Conservation (phyloP, 2,329 filamentous ascomycete genomes). For the Chalara sp. region DNA sequence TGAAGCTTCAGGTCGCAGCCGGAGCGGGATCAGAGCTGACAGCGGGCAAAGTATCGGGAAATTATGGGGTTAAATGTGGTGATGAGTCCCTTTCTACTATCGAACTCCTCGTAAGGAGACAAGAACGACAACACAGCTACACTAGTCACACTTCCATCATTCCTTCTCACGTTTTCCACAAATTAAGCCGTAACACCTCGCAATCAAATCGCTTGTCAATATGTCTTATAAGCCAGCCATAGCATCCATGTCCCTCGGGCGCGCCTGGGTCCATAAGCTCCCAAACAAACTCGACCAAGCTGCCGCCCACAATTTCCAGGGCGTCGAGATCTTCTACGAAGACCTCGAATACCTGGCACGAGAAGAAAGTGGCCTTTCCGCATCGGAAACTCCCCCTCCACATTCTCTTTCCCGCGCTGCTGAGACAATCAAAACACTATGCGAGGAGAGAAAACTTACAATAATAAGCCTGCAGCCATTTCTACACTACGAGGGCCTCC, state of each 20-base stretch:
- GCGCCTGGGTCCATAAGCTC: constrained; percentile 61
- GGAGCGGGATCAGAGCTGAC: no score
- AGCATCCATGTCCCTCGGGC: constrained; percentile 70
- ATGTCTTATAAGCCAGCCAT: constrained; percentile 53
- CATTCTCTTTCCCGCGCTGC: constrained; percentile 43
- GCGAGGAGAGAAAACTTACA: constrained; percentile 46
- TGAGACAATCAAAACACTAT: constrained; percentile 46
- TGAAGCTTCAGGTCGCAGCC: no score
- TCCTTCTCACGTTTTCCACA: neutral
- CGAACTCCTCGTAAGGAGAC: neutral
- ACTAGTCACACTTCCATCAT: neutral
- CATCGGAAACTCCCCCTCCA: constrained; percentile 33
- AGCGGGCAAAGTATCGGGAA: no score
- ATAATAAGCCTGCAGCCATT: constrained; percentile 71
- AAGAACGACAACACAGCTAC: neutral
- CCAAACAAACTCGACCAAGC: constrained; percentile 63
- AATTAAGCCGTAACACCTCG: neutral
- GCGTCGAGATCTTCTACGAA: constrained; percentile 71
- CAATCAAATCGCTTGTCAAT: neutral
- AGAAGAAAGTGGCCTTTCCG: constrained; percentile 33
- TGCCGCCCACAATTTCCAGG: constrained; percentile 53
- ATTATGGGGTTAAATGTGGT: no score
- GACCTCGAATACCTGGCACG: constrained; percentile 58
- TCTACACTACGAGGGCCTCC: constrained; percentile 67
- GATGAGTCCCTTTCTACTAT: no score